A percentile compares a stretch with the other conserved stretches of the same genome.
Conservation (phyloP, 2,329 filamentous ascomycete genomes). For the Waltergamsia citrina region DNA sequence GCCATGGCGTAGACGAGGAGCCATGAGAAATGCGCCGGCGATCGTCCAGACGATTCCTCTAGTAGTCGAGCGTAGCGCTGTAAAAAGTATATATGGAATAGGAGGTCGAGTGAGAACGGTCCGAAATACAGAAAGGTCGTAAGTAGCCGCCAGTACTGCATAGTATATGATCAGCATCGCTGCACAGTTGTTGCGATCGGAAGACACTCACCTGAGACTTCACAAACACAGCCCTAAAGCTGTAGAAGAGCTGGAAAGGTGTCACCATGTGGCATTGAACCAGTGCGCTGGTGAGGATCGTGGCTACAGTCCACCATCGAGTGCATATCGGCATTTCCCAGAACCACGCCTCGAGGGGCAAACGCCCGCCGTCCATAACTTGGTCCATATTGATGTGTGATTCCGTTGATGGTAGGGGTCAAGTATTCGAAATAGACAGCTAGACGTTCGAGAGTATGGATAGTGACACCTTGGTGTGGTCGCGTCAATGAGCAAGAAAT, state of each 20-base stretch:
- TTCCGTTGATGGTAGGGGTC: too few relatives aligned
- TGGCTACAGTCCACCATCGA: conserved; percentile 92
- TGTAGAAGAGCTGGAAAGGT: conserved; percentile 95
- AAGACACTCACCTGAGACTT: conserved; percentile 69
- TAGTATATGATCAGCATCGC: conserved; percentile 6
- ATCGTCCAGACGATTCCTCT: conserved; percentile 87
- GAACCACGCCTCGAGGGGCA: conserved; percentile 95
- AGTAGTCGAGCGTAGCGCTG: conserved; percentile 92
- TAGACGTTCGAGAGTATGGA: too few relatives aligned
- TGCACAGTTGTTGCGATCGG: background rate
- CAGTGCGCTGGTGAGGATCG: conserved; percentile 75
- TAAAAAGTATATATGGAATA: conserved; percentile 98
- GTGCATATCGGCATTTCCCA: conserved; percentile 98
- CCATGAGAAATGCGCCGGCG: conserved; percentile 92
- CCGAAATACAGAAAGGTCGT: conserved; percentile 98
- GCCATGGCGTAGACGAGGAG: conserved; percentile 77
- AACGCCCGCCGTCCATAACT: conserved; percentile 49
- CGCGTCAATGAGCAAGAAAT: too few relatives aligned
- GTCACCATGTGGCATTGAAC: conserved; percentile 91
- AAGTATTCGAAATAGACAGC: too few relatives aligned
- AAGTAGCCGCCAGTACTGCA: conserved; percentile 88
- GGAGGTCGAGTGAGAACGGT: conserved; percentile 81
- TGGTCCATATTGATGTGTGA: conserved; percentile 49
- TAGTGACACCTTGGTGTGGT: too few relatives aligned
- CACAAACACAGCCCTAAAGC: conserved; percentile 80